Conservation (phyloP, 1,284 basidiomycete species). For the Thecaphora frezii region DNA sequence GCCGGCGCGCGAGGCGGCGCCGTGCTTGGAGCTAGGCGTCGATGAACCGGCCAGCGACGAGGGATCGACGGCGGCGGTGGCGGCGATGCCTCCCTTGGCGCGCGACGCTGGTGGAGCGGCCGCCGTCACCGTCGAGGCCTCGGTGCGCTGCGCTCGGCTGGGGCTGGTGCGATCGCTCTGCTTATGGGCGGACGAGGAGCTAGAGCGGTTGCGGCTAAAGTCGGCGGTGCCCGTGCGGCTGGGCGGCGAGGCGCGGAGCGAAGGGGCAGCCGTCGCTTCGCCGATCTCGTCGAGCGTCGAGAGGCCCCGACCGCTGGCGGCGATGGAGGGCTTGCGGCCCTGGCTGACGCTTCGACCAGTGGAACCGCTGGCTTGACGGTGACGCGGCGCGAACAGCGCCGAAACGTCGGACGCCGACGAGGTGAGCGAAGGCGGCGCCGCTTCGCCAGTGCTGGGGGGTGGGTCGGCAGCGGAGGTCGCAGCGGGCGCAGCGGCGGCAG, state of each 20-base stretch:
- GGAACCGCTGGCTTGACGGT: neutral
- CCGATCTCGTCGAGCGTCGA: neutral
- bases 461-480: neutral
- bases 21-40: slow-evolving; percentile 3
- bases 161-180: neutral
- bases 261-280: neutral
- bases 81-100: slow-evolving; percentile 12
- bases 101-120: slow-evolving; percentile 11
- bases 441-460: too few relatives aligned
- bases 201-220: neutral
- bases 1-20: neutral
- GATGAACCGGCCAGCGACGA: slow-evolving; percentile 14
- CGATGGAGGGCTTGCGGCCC: neutral
- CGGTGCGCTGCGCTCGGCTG: neutral
- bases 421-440: neutral
- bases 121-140: neutral
- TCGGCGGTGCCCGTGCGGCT: neutral
- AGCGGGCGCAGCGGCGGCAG: neutral
- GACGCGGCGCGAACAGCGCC: neutral
- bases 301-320: neutral
- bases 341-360: neutral
- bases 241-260: neutral
- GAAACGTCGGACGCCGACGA: neutral
- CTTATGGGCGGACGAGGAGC: neutral
- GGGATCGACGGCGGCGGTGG: slow-evolving; percentile 1